Conservation (phyloP, 257 asterid genomes). For the Scutellaria minor region DNA sequence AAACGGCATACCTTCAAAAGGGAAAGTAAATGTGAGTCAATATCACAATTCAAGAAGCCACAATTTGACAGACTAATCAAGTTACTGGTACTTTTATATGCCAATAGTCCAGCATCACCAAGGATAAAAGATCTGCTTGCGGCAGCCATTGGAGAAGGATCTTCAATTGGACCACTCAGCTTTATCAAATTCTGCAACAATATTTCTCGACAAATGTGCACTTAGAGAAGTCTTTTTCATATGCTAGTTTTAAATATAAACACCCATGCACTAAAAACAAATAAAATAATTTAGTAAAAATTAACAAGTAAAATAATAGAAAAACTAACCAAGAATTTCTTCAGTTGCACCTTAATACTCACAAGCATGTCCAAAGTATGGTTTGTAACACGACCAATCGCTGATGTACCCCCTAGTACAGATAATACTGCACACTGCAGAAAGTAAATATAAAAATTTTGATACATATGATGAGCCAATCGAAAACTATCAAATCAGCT, state of each 20-base stretch:
- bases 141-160: conserved; percentile 79
- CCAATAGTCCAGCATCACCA: conserved; percentile 67
- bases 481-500: conserved; percentile 12
- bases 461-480: conserved; percentile 25
- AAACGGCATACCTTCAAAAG: conserved; percentile 74
- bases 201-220: conserved; percentile 13
- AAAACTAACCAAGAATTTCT: conserved; percentile 74
- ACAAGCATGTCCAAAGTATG: conserved; percentile 67
- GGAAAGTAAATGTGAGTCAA: conserved; percentile 76
- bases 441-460: conserved; percentile 24
- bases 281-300: background rate
- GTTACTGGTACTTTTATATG: conserved; percentile 72
- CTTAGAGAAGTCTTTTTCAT: conserved; percentile 11
- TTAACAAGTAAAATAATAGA: conserved; percentile 17
- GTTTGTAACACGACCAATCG: conserved; percentile 51
- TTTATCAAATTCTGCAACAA: conserved; percentile 46
- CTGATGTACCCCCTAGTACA: conserved; percentile 65
- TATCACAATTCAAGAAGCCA: conserved; percentile 65
- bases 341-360: conserved; percentile 70
- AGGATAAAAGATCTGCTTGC: conserved; percentile 66
- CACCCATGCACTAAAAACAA: conserved; percentile 19
- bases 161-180: conserved; percentile 51
- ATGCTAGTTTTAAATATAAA: conserved; percentile 27
- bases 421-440: conserved; percentile 72
- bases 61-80: conserved; percentile 73